Percentiles rank a stretch among this genome's conserved stretches.
Evolutionary conservation across 179 eudicot species (phyloP).

Genomic region (Sideroxylon spinosum): DNA sequence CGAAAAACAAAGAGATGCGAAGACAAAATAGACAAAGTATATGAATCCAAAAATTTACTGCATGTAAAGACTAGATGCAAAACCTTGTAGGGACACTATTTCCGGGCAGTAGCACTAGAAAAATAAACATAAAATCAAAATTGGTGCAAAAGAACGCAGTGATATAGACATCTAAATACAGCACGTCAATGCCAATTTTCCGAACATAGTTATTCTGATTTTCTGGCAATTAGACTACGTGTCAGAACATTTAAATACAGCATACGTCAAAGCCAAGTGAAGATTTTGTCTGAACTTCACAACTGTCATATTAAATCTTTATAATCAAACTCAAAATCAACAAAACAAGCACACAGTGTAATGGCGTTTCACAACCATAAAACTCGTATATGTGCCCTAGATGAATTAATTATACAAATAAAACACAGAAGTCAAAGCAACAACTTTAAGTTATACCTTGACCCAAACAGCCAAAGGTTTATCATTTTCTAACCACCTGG

Average conservation of each 20-base stretch:
- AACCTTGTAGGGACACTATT: background rate
- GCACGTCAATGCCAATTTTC: too few relatives aligned
- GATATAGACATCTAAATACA: too few relatives aligned
- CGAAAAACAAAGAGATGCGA: conserved; percentile 28
- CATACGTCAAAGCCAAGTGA: background rate
- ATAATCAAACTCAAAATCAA: conserved; percentile 4
- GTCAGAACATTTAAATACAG: background rate
- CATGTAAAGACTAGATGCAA: background rate
- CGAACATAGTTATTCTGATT: background rate
- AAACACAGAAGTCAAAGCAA: conserved; percentile 12
- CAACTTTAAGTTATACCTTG: conserved; percentile 50
- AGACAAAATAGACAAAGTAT: conserved; percentile 25
- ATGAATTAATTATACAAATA: background rate
- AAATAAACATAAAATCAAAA: background rate
- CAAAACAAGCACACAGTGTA: background rate
- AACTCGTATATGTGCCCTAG: background rate
- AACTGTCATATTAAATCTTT: background rate
- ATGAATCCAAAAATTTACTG: background rate
- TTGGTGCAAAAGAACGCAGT: background rate
- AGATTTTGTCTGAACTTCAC: background rate
- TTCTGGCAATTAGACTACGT: conserved; percentile 2
- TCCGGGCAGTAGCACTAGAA: conserved; percentile 5
- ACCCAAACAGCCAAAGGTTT: conserved; percentile 91
- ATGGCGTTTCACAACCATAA: background rate
- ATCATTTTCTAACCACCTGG: conserved; percentile 57